These are phyloP conservation scores for Trebouxiophyceae sp. DNA, from an alignment of 163 green algal genomes.

Conservation along the genomic window DNA sequence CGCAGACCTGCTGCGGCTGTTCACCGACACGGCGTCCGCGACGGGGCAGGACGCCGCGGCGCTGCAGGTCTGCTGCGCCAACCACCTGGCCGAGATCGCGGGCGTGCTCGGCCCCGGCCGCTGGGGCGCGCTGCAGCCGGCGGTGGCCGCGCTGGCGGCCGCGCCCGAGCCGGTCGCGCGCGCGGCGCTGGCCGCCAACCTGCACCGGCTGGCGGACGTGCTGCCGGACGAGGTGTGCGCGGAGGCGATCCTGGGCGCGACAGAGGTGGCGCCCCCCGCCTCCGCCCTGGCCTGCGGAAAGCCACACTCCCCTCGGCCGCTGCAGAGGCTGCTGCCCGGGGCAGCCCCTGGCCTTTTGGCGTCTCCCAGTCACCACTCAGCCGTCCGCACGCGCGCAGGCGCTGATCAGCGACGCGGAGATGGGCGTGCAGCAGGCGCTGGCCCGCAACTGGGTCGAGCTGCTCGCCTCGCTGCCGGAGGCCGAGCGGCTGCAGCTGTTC, in stretches of 20 bases:
- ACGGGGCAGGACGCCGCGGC: neutral
- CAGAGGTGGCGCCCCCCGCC: constrained; percentile 6
- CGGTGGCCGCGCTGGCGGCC: constrained; percentile 29
- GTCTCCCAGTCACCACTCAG: too few species aligned
- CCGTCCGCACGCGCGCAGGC: neutral
- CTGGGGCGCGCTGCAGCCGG: constrained; percentile 21
- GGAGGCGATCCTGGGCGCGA: neutral
- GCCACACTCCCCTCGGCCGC: too few species aligned
- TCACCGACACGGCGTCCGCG: neutral
- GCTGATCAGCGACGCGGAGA: constrained; percentile 17
- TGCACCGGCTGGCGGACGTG: constrained; percentile 22
- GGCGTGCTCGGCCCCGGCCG: constrained; percentile 4
- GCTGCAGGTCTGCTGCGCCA: constrained; percentile 12
- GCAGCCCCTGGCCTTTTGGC: too few species aligned
- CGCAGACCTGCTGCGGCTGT: constrained; percentile 4
- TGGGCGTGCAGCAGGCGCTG: constrained; percentile 17
- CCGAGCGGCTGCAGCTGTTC: neutral
- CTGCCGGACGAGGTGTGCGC: constrained; percentile 18
- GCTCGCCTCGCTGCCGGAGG: constrained; percentile 27
- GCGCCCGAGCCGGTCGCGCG: constrained; percentile 19
- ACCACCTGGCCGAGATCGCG: constrained; percentile 20
- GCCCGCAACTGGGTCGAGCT: constrained; percentile 22
- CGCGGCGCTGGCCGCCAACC: constrained; percentile 16
- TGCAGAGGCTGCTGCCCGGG: too few species aligned
- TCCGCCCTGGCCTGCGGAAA: too few species aligned